A percentile compares a stretch with the other conserved stretches of the same genome.
These are phyloP conservation scores for Melanomma pulvis-pyrius DNA, from an alignment of 495 filamentous ascomycete species.

Conservation along the genomic window DNA sequence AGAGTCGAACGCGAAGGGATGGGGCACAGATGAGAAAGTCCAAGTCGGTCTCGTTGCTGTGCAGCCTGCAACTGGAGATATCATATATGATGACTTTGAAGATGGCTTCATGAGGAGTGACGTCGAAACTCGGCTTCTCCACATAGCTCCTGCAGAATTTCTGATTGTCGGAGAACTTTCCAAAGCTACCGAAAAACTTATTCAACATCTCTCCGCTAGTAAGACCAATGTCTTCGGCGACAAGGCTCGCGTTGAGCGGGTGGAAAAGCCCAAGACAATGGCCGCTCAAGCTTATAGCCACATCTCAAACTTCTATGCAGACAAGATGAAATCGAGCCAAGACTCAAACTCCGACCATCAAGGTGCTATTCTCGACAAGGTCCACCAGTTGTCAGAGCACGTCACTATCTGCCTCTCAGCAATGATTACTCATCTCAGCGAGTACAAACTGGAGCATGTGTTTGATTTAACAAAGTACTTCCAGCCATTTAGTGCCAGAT, in stretches of 20 bases:
- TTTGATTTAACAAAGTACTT: slow-evolving; percentile 98
- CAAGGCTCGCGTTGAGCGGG: slow-evolving; percentile 77
- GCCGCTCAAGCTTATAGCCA: slow-evolving; percentile 84
- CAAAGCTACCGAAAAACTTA: slow-evolving; percentile 89
- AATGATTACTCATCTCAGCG: slow-evolving; percentile 93
- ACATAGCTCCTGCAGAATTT: slow-evolving; percentile 95
- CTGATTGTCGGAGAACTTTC: slow-evolving; percentile 93
- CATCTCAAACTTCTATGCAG: slow-evolving; percentile 91
- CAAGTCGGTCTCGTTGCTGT: slow-evolving; percentile 92
- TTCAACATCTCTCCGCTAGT: slow-evolving; percentile 86
- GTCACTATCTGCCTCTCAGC: slow-evolving; percentile 92
- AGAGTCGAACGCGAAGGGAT: slow-evolving; percentile 81
- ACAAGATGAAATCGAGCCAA: slow-evolving; percentile 66
- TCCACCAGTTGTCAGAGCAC: slow-evolving; percentile 79
- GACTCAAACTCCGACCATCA: slow-evolving; percentile 52
- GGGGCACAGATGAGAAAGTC: slow-evolving; percentile 89
- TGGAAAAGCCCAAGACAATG: slow-evolving; percentile 76
- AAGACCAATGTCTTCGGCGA: slow-evolving; percentile 94
- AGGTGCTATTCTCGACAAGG: slow-evolving; percentile 75
- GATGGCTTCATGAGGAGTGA: slow-evolving; percentile 98
- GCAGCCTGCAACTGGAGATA: slow-evolving; percentile 91
- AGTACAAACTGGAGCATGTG: slow-evolving; percentile 94
- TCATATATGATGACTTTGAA: slow-evolving; percentile 95
- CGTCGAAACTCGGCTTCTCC: slow-evolving; percentile 89
- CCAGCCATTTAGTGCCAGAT: slow-evolving; percentile 89